Evolutionary conservation across 164 flowering plant genomes (phyloP), one percentile per base, ranked within the genome.

Genomic region (Vitis rotundifolia): DNA sequence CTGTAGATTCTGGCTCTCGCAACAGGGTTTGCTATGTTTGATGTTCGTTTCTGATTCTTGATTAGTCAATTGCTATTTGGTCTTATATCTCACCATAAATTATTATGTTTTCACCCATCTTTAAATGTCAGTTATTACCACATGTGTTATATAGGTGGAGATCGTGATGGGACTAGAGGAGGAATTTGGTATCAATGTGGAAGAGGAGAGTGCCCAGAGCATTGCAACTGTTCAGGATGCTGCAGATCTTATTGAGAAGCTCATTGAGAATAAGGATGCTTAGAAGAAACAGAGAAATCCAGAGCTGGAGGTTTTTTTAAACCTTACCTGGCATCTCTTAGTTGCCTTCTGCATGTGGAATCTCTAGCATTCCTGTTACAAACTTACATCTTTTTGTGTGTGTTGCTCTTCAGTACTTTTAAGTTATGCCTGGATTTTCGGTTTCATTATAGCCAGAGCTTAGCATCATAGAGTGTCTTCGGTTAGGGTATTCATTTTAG

Each of bases 121-220:
- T 6, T 37, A 37, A 37, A 37, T 37, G 44, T 37, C 7, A 37
- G 44, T 6, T 37, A 37, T 37, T 6, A 22, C 44, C 44, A 37
- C 31, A 52, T 52, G 16, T 52, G 11, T 29, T 52, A n/a, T 65
- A 4, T 59, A 88, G 93, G 92, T 90, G 67, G 93, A 91, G 82
- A 89, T 91, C 71, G 96, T 91, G 61, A 91, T 89, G 96, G 91
- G 87, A 48, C 84, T 90, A 3, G 96, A 88, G 73, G 95, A 90
- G 78, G 91, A 75, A 65, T 90, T 90, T 62, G 89, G 85, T 6
- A 86, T 90, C 73, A 74, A 61, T 16, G 88, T 90, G 29, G 93
- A 85, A 74, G 96, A 90, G 76, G 96, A 90, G 12, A 89, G 76
- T 57, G 91, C 92, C 11, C 92, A 86, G 74, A 74, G 60, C 76